Evolutionary conservation across 176 grass and related monocot species (phyloP).

Genomic region (Areca catechu): DNA sequence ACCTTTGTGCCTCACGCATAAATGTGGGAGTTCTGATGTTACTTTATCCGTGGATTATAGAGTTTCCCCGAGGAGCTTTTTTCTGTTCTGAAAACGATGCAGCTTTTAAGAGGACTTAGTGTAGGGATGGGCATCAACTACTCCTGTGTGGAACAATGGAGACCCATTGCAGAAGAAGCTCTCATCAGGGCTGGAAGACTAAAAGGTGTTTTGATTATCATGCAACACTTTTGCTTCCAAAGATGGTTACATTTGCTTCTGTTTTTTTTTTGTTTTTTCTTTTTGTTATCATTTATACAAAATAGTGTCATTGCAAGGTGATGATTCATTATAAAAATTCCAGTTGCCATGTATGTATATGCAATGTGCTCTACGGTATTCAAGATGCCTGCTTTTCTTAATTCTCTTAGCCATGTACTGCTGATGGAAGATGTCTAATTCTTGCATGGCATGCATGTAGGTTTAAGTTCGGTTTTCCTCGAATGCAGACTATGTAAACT

Average conservation of each 20-base stretch:
- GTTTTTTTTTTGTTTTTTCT: too few relatives aligned
- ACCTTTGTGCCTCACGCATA: too few relatives aligned
- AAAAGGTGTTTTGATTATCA: slow-evolving; percentile 33
- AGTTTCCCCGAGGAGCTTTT: slow-evolving; percentile 87
- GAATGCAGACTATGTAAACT: not conserved
- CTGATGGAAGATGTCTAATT: not conserved
- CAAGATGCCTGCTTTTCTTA: too few relatives aligned
- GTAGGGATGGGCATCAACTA: slow-evolving; percentile 77
- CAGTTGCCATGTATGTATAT: slow-evolving; percentile 5
- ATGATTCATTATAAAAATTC: not conserved
- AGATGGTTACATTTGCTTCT: too few relatives aligned
- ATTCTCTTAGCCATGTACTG: not conserved
- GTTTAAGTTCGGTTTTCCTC: too few relatives aligned
- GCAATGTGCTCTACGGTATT: not conserved
- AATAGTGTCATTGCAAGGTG: not conserved
- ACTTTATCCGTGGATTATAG: slow-evolving; percentile 25
- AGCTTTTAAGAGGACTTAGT: slow-evolving; percentile 73
- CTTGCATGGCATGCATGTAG: too few relatives aligned
- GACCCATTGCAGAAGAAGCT: slow-evolving; percentile 74
- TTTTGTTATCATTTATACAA: too few relatives aligned
- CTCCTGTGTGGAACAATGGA: slow-evolving; percentile 85
- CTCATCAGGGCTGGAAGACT: slow-evolving; percentile 63
- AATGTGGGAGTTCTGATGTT: not conserved
- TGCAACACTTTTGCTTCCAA: not conserved
- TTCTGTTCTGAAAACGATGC: slow-evolving; percentile 79